Evolutionary conservation across 2,329 filamentous ascomycete genomes (phyloP), one percentile per base, ranked within the genome.

Genomic region (Colletotrichum lindemuthianum): DNA sequence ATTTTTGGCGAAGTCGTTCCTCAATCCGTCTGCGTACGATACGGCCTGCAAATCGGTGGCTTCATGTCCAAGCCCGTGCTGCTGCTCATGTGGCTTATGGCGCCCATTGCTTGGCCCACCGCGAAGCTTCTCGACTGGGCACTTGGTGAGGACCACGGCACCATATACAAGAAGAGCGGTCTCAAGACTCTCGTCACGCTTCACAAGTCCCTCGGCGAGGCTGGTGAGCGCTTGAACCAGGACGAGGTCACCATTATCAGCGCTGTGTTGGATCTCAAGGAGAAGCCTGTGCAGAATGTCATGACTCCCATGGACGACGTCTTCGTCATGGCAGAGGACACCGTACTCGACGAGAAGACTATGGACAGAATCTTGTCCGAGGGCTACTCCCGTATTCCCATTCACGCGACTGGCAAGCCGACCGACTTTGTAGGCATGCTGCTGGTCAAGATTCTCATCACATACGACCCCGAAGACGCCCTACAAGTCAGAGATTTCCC

Each of bases 281-380:
- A 96, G 70, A 99, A 99, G 81, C 85, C 95, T 0, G 94, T 99
- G 7, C 93, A 92, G 48, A 91, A 88, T 73, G 97, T 99, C 74
- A 99, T 99, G 96, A 99, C 96, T 0, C 96, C 96, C 1, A 98
- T 99, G 92, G 89, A 92, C 49, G 94, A 99, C 74, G 96, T 98
- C 52, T 99, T 97, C 75, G 95, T 92, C 66, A 92, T 99, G 88
- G 93, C 93, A n/a, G 92, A 95, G 55, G 94, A 99, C 72, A 96
- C 95, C 5, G 84, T 98, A 2, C 81, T 99, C 61, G 93, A 99
- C 73, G 95, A 98, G 77, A 84, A 89, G 72, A 98, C 93, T 70
- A 98, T 98, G 90, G 93, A 98, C 76, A 87, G 88, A 66, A 97
- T 99, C 60, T 84, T 98, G 8, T 93, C 92, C 1, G 93, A 94